Evolutionary conservation across 352 stramenopile species (phyloP), one percentile per base, ranked within the genome.

Genomic region (Phytophthora citricola): DNA sequence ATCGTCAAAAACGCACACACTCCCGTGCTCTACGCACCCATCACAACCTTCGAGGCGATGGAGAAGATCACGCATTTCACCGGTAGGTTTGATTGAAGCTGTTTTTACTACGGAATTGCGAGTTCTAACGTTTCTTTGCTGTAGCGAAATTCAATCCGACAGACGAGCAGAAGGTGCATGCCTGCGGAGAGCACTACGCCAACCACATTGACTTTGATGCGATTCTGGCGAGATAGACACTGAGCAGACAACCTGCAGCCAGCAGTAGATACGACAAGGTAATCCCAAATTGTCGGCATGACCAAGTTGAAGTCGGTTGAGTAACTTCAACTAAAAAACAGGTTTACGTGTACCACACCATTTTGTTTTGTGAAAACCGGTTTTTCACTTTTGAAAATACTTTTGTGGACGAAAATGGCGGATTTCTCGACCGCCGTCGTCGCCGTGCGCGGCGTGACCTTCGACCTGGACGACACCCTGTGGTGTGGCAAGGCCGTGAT

Each of bases 131-230:
- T 29, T 29, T 59, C 14, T 66, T 56, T 59, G 4, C 63, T 69
- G 31, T 57, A 92, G 86, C 86, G 64, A 97, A 97, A 76, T 95
- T 97, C 66, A 93, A 91, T 52, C 83, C 89, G 31, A 90, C 84
- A 12, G 91, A 97, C 59, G 71, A 79, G 20, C 57, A 90, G 27
- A 92, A 92, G 57, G 91, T 95, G 40, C 70, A 76, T n/a, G 76
- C 76, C 26, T 95, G 90, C 50, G 88, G 88, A 39, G 71, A 93
- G 39, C 90, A 97, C 75, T 97, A 97, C 69, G 88, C 83, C 46
- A 79, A 79, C 54, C 74, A 89, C 53, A 86, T 97, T 44, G 70
- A 95, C 66, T 93, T 95, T 74, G 84, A 95, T 56, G 71, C 83
- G 17, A 83, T 92, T 45, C 71, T 92, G 22, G 70, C 83, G 55